Conservation (phyloP, 2,329 filamentous ascomycete genomes). For the Chrysoporthe deuterocubensis region DNA sequence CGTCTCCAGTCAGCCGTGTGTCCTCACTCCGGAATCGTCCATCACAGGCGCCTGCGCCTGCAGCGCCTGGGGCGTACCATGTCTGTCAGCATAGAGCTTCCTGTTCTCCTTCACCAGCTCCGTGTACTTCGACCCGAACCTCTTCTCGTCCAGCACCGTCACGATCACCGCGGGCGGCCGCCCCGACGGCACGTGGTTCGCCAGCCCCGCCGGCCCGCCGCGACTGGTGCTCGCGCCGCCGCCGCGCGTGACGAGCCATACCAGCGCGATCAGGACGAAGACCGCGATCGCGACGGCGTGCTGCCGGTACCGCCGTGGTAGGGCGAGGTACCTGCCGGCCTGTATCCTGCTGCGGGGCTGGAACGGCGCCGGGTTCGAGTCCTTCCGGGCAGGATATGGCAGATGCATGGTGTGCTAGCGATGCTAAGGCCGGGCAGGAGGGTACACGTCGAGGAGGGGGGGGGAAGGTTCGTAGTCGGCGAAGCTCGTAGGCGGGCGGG, state of each 20-base stretch:
- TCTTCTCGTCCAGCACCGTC: constrained; percentile 75
- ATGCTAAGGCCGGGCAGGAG: neutral
- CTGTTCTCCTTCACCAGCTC: constrained; percentile 80
- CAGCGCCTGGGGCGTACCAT: constrained; percentile 63
- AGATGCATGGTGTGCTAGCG: constrained; percentile 71
- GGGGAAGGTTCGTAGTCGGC: neutral
- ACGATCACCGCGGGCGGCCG: constrained; percentile 75
- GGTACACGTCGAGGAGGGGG: neutral
- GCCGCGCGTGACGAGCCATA: constrained; percentile 62
- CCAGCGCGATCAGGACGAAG: constrained; percentile 57
- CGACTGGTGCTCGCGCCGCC: constrained; percentile 32
- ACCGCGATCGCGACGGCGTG: constrained; percentile 61
- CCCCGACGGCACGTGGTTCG: constrained; percentile 50
- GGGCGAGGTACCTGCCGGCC: constrained; percentile 18
- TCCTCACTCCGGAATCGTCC: neutral
- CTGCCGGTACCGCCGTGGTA: constrained; percentile 62
- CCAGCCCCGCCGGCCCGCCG: constrained; percentile 23
- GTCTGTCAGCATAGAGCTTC: constrained; percentile 79
- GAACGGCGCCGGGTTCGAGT: constrained; percentile 76
- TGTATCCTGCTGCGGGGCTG: constrained; percentile 49
- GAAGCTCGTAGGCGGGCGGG: neutral
- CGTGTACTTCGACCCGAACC: constrained; percentile 68
- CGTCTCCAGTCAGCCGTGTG: constrained; percentile 75
- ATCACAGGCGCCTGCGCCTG: neutral
- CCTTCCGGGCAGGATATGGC: constrained; percentile 85